phyloP scores from a whole-genome alignment of 2,329 filamentous ascomycete species.

The Fusarium subglutinans region DNA sequence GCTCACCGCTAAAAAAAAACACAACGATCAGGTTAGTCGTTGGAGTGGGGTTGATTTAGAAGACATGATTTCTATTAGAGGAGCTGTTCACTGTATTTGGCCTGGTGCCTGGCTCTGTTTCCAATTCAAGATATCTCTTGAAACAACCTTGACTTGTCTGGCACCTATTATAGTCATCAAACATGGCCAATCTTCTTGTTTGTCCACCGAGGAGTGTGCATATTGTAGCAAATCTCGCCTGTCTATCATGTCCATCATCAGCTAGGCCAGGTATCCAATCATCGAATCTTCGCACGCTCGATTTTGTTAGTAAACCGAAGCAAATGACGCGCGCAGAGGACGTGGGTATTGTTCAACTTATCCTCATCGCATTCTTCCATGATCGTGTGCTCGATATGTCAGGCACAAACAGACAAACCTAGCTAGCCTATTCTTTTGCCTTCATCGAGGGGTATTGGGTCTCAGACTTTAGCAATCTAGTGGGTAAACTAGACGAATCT shows the following conservation, averaged over 20 bases:
- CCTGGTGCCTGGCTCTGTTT: slow-evolving; percentile 14
- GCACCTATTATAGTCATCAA: slow-evolving; percentile 3
- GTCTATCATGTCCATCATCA: slow-evolving; percentile 3
- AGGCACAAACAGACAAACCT: not conserved
- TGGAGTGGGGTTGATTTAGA: slow-evolving; percentile 3
- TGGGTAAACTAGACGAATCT: not conserved
- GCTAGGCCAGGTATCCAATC: slow-evolving; percentile 4
- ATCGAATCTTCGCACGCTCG: slow-evolving; percentile 24
- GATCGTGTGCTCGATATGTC: not conserved
- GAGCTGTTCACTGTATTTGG: slow-evolving; percentile 1
- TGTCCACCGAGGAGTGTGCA: slow-evolving; percentile 25
- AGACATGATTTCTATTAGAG: slow-evolving; percentile 6
- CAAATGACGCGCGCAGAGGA: slow-evolving; percentile 14
- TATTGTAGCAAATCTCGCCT: slow-evolving; percentile 10
- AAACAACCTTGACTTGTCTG: slow-evolving; percentile 4
- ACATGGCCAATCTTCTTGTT: slow-evolving; percentile 1
- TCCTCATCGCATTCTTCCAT: not conserved
- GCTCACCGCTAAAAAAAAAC: slow-evolving; percentile 35
- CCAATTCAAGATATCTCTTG: slow-evolving; percentile 25
- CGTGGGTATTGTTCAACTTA: slow-evolving; percentile 1
- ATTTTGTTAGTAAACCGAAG: slow-evolving; percentile 16
- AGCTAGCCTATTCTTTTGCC: not conserved
- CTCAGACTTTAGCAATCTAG: not conserved
- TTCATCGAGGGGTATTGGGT: slow-evolving; percentile 1
- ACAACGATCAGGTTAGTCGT: slow-evolving; percentile 7